Percentiles rank a stretch among this genome's conserved stretches.
Conservation (phyloP, 2,329 filamentous ascomycete species). For the Ophiostoma ulmi region DNA sequence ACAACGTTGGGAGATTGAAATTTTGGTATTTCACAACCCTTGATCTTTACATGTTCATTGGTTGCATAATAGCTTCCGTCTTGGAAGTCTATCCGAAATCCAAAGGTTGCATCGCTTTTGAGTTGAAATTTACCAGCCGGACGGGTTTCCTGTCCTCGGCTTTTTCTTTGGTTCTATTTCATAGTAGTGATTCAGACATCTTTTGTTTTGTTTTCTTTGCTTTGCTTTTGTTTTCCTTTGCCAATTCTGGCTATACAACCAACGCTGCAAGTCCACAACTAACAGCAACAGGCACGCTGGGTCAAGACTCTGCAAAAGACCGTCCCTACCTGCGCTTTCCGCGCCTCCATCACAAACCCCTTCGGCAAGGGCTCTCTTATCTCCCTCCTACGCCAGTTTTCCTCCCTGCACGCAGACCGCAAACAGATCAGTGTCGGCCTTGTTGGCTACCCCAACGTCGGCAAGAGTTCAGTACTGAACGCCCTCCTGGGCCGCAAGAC, state of each 20-base stretch:
- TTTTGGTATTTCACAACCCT: slow-evolving; percentile 60
- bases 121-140: slow-evolving; percentile 83
- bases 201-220: slow-evolving; percentile 23
- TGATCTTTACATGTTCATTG: slow-evolving; percentile 59
- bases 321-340: slow-evolving; percentile 89
- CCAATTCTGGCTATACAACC: slow-evolving; percentile 25
- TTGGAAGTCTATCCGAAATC: slow-evolving; percentile 75
- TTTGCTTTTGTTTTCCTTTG: slow-evolving; percentile 30
- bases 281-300: slow-evolving; percentile 70
- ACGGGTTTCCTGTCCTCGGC: slow-evolving; percentile 31
- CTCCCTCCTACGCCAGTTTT: slow-evolving; percentile 86
- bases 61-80: slow-evolving; percentile 72
- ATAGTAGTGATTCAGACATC: slow-evolving; percentile 97
- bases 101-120: slow-evolving; percentile 78
- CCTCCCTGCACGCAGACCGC: slow-evolving; percentile 50
- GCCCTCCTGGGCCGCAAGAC: slow-evolving; percentile 88
- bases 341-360: slow-evolving; percentile 88
- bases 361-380: slow-evolving; percentile 96
- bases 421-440: slow-evolving; percentile 86
- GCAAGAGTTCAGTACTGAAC: slow-evolving; percentile 97
- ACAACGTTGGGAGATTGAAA: slow-evolving; percentile 95
- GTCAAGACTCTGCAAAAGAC: slow-evolving; percentile 83
- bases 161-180: slow-evolving; percentile 56
- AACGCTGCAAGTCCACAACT: slow-evolving; percentile 7
- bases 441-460: slow-evolving; percentile 81